Conservation (phyloP, 306 rosid genomes). For the Trifolium pratense region DNA sequence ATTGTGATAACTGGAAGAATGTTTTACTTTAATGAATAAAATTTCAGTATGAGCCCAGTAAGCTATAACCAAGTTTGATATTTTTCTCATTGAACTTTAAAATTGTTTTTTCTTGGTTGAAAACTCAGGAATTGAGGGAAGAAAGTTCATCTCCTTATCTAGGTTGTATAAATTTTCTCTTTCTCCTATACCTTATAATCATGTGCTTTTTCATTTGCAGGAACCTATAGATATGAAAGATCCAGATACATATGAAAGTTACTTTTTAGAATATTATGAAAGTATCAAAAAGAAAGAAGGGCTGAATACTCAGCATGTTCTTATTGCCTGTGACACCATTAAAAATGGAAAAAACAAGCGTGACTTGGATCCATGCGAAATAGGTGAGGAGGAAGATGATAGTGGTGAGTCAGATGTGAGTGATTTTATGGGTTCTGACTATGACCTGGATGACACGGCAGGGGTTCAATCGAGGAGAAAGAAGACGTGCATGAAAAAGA, state of each 20-base stretch:
- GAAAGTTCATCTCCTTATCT: slow-evolving; percentile 30
- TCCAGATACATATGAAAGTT: slow-evolving; percentile 55
- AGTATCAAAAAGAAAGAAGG: slow-evolving; percentile 57
- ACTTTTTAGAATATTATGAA: slow-evolving; percentile 65
- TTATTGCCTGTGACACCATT: slow-evolving; percentile 43
- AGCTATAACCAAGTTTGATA: slow-evolving; percentile 22
- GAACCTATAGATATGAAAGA: slow-evolving; percentile 63
- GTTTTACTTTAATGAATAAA: slow-evolving; percentile 33
- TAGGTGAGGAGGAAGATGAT: slow-evolving; percentile 42
- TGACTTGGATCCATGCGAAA: slow-evolving; percentile 48
- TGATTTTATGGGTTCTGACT: slow-evolving; percentile 50
- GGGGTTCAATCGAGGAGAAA: slow-evolving; percentile 45
- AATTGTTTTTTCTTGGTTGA: slow-evolving; percentile 22
- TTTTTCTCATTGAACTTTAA: slow-evolving; percentile 8
- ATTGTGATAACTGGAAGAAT: slow-evolving; percentile 26
- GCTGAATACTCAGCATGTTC: slow-evolving; percentile 48
- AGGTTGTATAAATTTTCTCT: background rate
- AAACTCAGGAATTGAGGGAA: background rate
- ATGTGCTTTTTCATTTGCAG: slow-evolving; percentile 47
- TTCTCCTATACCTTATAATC: slow-evolving; percentile 34
- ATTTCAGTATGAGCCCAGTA: slow-evolving; percentile 17
- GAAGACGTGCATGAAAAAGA: slow-evolving; percentile 43
- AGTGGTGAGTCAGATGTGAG: slow-evolving; percentile 51
- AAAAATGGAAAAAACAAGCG: slow-evolving; percentile 47
- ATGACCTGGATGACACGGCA: slow-evolving; percentile 47